Evolutionary conservation across 306 rosid genomes (phyloP), one percentile per base, ranked within the genome.

Genomic region (Citrullus colocynthis): DNA sequence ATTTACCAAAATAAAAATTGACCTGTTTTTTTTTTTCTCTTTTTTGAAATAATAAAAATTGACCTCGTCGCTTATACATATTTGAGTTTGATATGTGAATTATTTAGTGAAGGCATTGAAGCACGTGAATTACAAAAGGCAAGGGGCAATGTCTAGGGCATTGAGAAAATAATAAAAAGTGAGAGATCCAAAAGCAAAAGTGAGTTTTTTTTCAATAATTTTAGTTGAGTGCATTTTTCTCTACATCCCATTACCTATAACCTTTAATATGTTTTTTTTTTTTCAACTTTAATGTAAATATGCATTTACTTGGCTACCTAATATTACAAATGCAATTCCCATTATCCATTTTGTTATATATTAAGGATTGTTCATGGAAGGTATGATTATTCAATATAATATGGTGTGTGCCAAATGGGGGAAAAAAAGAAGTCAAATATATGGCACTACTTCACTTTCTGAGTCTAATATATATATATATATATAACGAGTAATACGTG

Each of bases 101-200:
- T 48, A 48, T 48, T 58, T 21, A 58, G 32, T 3, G 63, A 64
- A 15, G 45, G 45, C 14, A 63, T 37, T 16, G 32, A 69, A 9
- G 5, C 75, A 69, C 36, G 75, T 63, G 34, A 24, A 70, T 21
- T 6, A 16, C 0, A 11, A 44, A 71, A 70, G 76, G 58, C 21
- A 71, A 44, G 48, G 63, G 44, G 11, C 69, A 30, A 62, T 14
- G 6, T 15, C 70, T 16, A 63, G 41, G 58, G 76, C 10, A 71
- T 21, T 71, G 20, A 71, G 37, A 71, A 44, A 48, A 21, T 6
- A 71, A 24, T 14, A 21, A 21, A 71, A 71, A 71, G 76, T 71
- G 76, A 71, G n/a, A 30, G 76, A 48, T 67, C 18, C 32, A 45
- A 71, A 71, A 71, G 76, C 76, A 71, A 45, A 71, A 44, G 58